Base-by-base conservation (phyloP, 106 monocot genomes). In the Dendrobium chrysotoxum region DNA sequence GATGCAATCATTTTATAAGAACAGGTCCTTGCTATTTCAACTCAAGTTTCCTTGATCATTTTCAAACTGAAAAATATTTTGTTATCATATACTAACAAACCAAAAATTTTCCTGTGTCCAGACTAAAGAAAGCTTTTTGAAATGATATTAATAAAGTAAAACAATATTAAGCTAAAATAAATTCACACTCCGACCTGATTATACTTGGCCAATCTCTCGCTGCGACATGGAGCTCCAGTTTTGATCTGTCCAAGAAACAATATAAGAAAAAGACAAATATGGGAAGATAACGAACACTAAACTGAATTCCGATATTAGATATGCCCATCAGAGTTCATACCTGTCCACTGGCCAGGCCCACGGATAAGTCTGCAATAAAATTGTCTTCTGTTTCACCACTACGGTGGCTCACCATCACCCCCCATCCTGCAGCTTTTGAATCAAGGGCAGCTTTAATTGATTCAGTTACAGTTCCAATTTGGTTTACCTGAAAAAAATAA, bases 331-430 rank as follows among this genome's bases (percentile, higher is more conserved):
- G 28, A 85, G 23, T n/a, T 72, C 75, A 38, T 90, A 77, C 96
- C 92, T 96, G 96, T 70, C 96, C 96, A 79, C 94, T 94, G 1
- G 92, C 93, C 50, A 96, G 82, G 31, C 96, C 96, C 77, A 96
- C 96, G 83, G 96, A 92, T 40, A 96, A 83, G 89, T 96, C 96
- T 21, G 96, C 96, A 75, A 96, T 96, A 76, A 96, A 96, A 85
- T 96, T 94, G 68, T 96, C 96, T 85, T 96, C 96, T 18, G 96
- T 96, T 85, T 96, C 96, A 77, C 96, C 96, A 82, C 96, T 96
- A n/a, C 96, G 89, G 75, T 96, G 96, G 84, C 96, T 96, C 53
- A 96, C 96, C 96, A 96, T 96, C 40, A 96, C 96, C 10, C 96
- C 96, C 96, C 96, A 96, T 7, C 96, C 96, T 75, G 96, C 93